These are phyloP conservation scores for Telopea speciosissima DNA, from an alignment of 177 flowering plant genomes.

Conservation along the genomic window DNA sequence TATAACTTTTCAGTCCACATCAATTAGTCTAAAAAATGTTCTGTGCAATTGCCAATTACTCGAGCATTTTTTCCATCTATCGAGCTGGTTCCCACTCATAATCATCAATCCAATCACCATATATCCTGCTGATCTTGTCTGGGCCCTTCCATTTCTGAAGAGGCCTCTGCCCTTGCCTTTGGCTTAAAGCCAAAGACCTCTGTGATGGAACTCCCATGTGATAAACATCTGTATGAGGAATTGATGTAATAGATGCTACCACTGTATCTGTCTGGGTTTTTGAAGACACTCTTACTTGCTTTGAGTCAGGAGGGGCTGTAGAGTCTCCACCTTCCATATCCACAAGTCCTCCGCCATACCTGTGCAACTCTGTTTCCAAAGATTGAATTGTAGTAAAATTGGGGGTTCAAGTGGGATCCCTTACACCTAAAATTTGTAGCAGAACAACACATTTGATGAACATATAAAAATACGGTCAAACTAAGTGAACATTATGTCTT, in stretches of 20 bases:
- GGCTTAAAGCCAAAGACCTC: constrained; percentile 46
- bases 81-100: constrained; percentile 40
- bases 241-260: constrained; percentile 28
- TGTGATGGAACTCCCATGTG: constrained; percentile 64
- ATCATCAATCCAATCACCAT: constrained; percentile 99
- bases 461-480: not conserved
- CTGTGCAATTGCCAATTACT: not conserved
- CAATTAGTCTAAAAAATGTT: not conserved
- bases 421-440: not conserved
- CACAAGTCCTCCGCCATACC: constrained; percentile 73
- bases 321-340: constrained; percentile 60
- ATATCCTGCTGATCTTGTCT: constrained; percentile 90
- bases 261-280: constrained; percentile 39
- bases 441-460: not conserved
- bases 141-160: constrained; percentile 96
- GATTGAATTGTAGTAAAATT: not conserved
- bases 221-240: constrained; percentile 56
- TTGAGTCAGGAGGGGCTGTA: constrained; percentile 41
- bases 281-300: constrained; percentile 40
- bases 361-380: constrained; percentile 65
- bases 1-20: not conserved
- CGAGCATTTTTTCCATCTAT: not conserved
- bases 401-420: too few species aligned
- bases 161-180: constrained; percentile 56
- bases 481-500: not conserved